Base-by-base conservation (phyloP, 805 yeast species). In the Peterozyma xylosa region DNA sequence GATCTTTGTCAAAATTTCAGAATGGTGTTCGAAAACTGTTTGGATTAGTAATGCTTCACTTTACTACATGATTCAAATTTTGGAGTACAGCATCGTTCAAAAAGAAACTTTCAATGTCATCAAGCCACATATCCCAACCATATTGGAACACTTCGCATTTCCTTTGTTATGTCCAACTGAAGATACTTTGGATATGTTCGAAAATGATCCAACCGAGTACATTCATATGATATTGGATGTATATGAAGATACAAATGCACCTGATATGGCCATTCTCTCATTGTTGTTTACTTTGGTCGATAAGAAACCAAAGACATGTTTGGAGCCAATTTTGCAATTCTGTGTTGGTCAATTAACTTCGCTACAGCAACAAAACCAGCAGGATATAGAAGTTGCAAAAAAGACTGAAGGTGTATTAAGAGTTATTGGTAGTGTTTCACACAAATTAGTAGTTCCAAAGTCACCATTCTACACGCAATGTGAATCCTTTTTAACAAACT, bases 171-270 rank as follows among this genome's bases (percentile, higher is more conserved):
- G 86, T 51, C 91, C 96, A 9, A 71, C 74, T 6, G 85, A 83
- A 47, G 80, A 76, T 3, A 78, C 79, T 18, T 66, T 90, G 47
- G 95, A 86, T 48, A 63, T 78, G 17, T 91, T 86, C 64, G 95
- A 89, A 48, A 78, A 76, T 49, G 97, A 91, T 57, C 98, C 98
- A 9, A 84, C 78, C 41, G 97, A 91, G 59, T 93, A 89, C 58
- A 85, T 93, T 49, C 90, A 86, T 62, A 72, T 82, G 52, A 78
- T 78, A 37, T 70, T 88, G 53, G 88, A 82, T 58, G 64, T 78
- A 37, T 60, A 82, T 52, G 93, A 84, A 42, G 79, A 71, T 35
- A 55, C 66, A 35, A 68, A 63, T 47, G 72, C 88, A 1, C 86
- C 95, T 6, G 95, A 88, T 58, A 68, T 77, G 38, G 95, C 96